Evolutionary conservation across 2,329 filamentous ascomycete genomes (phyloP), one percentile per base, ranked within the genome.

Genomic region (Aureobasidium uvarum): DNA sequence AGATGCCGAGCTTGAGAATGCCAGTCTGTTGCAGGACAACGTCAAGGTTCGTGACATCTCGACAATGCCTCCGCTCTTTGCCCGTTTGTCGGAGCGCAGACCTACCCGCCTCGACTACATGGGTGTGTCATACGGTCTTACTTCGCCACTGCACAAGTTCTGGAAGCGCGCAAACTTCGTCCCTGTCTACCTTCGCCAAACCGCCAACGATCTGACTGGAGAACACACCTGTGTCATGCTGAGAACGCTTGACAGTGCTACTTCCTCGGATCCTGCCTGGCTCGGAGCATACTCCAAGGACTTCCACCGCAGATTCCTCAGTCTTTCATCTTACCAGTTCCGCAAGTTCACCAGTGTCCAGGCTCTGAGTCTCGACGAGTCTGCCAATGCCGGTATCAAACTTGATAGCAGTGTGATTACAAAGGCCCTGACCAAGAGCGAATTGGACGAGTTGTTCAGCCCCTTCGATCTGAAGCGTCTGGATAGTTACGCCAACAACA

Each of bases 141-240:
- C 95, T 0, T 83, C 88, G 45, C 84, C 86, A 16, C 86, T 99
- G 16, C 95, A 96, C 80, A 96, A 91, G 74, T 99, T 99, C 82
- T 99, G 95, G 95, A 96, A 97, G 79, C 89, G 90, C 41, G 86
- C 89, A 18, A 83, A 83, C 0, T 99, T 97, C 75, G 86, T 88
- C 2, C 95, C 95, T 0, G 91, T 99, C 0, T 99, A 99, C 73
- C 84, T 99, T 16, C 86, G 95, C 39, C 95, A 99, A 80, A 99
- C 96, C 2, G 84, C 95, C 60, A 99, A 98, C 74, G 95, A 98
- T 66, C 83, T 99, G 52, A 99, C 96, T 0, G 95, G 95, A 64
- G 95, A 99, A 78, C 95, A 99, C 76, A 96, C 95, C 0, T 97
- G 92, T 74, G 94, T 99, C 33, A 99, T 99, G 96, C 84, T 99